Base-by-base conservation (phyloP, 2,329 filamentous ascomycete species). In the Hypomyces rosellus region DNA sequence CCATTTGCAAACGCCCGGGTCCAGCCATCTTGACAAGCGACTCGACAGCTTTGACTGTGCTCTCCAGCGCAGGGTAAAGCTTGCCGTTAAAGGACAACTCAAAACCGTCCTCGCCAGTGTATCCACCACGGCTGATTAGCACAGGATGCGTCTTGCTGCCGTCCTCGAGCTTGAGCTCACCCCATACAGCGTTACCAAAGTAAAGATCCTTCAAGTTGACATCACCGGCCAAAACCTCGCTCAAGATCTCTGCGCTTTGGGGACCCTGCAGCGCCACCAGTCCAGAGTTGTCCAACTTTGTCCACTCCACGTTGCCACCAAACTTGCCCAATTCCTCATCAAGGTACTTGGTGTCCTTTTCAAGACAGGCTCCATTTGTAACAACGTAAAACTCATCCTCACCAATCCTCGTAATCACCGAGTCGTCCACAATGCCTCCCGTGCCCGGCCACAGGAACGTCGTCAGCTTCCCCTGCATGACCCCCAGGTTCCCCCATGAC, bases 41-140 rank as follows among this genome's bases (percentile, higher is more conserved):
- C 65, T 90, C 77, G 5, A 88, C 85, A 20, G 77, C 76, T 0
- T 81, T 77, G 1, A 86, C 56, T 9, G 68, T 69, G 16, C 65
- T 68, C 59, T 71, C 67, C 45, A 61, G 55, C 9, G 67, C 67
- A 5, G 66, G 63, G 53, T 67, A 65, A 34, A 62, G 82, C 57
- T 65, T 63, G 57, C 66, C 67, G 53, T 69, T 67, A 61, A 96
- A 87, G 38, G 88, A 93, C 63, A 99, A 89, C 73, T 99, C 93
- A 70, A 99, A 99, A 39, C 93, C 93, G 68, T 99, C 93, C 74
- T 99, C 93, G 53, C 93, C 93, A 0, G 93, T 99, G 74, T 99
- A 99, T 4, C 93, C 93, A 43, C 87, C 93, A 54, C 93, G 83
- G 65, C 85, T 91, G 63, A 96, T 84, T 46, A 96, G 64, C 16